Percentiles rank a stretch among this genome's conserved stretches.
phyloP scores from a whole-genome alignment of 768 basidiomycete species.

The Leccinum variicolor region DNA sequence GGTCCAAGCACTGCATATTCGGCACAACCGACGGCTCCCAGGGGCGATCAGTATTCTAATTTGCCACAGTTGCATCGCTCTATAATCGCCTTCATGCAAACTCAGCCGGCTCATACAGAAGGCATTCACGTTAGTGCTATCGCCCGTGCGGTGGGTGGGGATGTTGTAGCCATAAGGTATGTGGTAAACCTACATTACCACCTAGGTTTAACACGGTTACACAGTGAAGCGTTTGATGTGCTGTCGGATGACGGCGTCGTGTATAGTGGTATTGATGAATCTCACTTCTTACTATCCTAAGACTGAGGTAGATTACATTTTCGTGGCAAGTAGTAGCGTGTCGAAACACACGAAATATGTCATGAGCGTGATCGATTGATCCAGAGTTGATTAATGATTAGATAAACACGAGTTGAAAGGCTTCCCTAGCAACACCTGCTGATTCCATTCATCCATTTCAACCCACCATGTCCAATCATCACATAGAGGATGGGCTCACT shows the following conservation, averaged over 20 bases:
- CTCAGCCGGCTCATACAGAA: slow-evolving; percentile 47
- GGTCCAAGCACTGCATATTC: slow-evolving; percentile 42
- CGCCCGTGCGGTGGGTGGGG: slow-evolving; percentile 56
- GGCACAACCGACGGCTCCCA: slow-evolving; percentile 29
- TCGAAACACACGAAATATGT: not conserved
- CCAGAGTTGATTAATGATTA: not conserved
- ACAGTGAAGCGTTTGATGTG: slow-evolving; percentile 67
- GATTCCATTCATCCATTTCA: not conserved
- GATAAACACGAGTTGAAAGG: not conserved
- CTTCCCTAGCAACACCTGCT: not conserved
- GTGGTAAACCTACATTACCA: slow-evolving; percentile 4
- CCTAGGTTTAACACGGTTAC: slow-evolving; percentile 1
- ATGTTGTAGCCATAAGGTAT: slow-evolving; percentile 64
- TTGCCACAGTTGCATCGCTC: slow-evolving; percentile 57
- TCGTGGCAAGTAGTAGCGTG: not conserved
- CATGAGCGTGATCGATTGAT: not conserved
- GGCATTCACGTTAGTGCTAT: slow-evolving; percentile 77
- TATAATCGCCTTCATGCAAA: slow-evolving; percentile 64
- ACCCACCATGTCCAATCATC: slow-evolving; percentile 9
- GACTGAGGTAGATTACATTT: slow-evolving; percentile 2
- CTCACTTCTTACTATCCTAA: slow-evolving; percentile 62
- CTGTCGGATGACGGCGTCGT: slow-evolving; percentile 80
- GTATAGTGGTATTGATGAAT: slow-evolving; percentile 79
- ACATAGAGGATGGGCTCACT: slow-evolving; percentile 1
- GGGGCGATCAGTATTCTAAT: slow-evolving; percentile 47